Evolutionary conservation across 1,284 basidiomycete genomes (phyloP).

Genomic region (Papiliotrema fonsecae): DNA sequence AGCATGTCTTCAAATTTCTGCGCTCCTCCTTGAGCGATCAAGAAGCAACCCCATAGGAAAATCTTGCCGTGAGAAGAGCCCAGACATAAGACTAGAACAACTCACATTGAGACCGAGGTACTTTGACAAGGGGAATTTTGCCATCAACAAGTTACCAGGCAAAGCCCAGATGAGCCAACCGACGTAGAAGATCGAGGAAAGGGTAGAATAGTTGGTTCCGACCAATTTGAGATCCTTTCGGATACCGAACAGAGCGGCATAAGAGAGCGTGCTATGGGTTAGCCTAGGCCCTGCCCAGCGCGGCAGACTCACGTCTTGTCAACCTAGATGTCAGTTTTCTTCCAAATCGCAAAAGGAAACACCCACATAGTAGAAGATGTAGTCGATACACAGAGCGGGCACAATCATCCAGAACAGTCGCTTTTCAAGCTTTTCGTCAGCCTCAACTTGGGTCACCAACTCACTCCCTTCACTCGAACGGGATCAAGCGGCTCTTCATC

Average conservation of each 20-base stretch:
- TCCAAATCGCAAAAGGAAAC: no score
- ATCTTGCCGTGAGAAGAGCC: slow-evolving; percentile 24
- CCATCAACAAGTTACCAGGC: slow-evolving; percentile 49
- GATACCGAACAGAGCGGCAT: slow-evolving; percentile 46
- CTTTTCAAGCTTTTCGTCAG: slow-evolving; percentile 36
- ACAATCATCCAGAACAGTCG: slow-evolving; percentile 47
- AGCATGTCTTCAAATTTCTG: slow-evolving; percentile 46
- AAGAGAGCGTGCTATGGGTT: slow-evolving; percentile 17
- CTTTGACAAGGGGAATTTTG: slow-evolving; percentile 48
- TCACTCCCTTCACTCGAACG: slow-evolving; percentile 20
- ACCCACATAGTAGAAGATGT: slow-evolving; percentile 51
- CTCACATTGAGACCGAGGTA: slow-evolving; percentile 47
- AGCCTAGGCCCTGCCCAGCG: not conserved
- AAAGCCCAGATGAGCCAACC: slow-evolving; percentile 51
- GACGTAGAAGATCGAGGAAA: slow-evolving; percentile 28
- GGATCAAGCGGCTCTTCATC: slow-evolving; percentile 32
- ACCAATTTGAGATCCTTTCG: slow-evolving; percentile 32
- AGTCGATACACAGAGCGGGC: slow-evolving; percentile 48
- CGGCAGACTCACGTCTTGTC: slow-evolving; percentile 39
- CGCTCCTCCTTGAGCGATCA: slow-evolving; percentile 49
- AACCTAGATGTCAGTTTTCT: no score
- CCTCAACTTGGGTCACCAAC: not conserved
- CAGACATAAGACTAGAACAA: not conserved
- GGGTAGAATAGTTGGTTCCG: slow-evolving; percentile 31
- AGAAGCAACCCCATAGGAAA: slow-evolving; percentile 50